These are phyloP conservation scores for Aspergillus alliaceus DNA, from an alignment of 2,329 filamentous ascomycete species.

Conservation along the genomic window DNA sequence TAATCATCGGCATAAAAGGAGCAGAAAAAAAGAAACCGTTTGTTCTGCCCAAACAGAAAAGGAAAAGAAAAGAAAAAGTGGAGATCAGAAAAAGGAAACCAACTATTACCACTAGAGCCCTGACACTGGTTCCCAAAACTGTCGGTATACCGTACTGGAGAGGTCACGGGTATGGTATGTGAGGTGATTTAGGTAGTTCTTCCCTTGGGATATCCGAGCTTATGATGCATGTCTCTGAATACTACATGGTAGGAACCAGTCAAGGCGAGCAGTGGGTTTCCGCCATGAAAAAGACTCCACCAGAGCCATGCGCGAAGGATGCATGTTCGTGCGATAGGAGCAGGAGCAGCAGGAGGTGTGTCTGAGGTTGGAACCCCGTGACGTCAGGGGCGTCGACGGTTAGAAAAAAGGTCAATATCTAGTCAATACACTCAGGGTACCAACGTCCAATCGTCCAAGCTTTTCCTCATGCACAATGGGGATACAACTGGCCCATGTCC, in stretches of 20 bases:
- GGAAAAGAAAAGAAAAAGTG: too few relatives aligned
- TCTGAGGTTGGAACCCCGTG: conserved; percentile 1
- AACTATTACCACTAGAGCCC: background rate
- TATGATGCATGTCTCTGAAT: background rate
- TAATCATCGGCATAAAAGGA: background rate
- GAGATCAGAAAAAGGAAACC: background rate
- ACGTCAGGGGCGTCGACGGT: conserved; percentile 3
- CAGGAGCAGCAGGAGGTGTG: background rate
- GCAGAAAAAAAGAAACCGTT: background rate
- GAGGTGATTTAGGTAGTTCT: background rate
- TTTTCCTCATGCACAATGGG: background rate
- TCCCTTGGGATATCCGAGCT: background rate
- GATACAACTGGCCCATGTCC: background rate
- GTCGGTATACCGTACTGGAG: background rate
- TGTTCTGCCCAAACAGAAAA: too few relatives aligned
- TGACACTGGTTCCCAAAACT: background rate
- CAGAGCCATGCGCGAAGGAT: background rate
- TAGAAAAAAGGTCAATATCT: background rate
- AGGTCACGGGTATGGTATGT: background rate
- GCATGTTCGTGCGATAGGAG: background rate
- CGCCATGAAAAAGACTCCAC: background rate
- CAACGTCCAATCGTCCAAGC: background rate
- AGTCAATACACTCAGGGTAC: background rate
- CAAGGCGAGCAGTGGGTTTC: background rate
- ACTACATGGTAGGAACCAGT: background rate